Conservation (phyloP, 2,329 filamentous ascomycete species). For the Akanthomyces lecanii region DNA sequence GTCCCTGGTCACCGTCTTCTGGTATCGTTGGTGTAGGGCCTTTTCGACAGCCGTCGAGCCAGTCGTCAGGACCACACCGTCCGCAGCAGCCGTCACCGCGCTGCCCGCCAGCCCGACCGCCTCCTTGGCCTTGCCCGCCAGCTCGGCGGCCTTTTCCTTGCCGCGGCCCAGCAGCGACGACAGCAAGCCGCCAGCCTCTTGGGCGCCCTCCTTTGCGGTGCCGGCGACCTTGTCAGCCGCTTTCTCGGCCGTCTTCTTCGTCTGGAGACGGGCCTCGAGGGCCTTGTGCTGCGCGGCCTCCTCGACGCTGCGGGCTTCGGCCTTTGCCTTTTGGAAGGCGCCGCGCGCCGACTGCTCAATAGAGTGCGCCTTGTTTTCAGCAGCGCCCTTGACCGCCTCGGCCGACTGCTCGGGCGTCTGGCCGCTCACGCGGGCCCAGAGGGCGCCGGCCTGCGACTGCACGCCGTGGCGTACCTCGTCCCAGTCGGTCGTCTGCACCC, state of each 20-base stretch:
- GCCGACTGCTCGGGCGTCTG: slow-evolving; percentile 23
- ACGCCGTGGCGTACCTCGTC: slow-evolving; percentile 54
- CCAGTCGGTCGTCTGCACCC: slow-evolving; percentile 65
- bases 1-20: slow-evolving; percentile 36
- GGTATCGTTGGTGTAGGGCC: slow-evolving; percentile 50
- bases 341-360: slow-evolving; percentile 34
- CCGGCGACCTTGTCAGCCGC: slow-evolving; percentile 24
- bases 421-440: slow-evolving; percentile 41
- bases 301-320: slow-evolving; percentile 26
- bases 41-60: slow-evolving; percentile 40
- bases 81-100: slow-evolving; percentile 27
- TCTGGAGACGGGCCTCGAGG: slow-evolving; percentile 25
- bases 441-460: slow-evolving; percentile 44
- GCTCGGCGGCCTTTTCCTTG: slow-evolving; percentile 38
- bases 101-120: slow-evolving; percentile 34
- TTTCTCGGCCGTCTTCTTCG: slow-evolving; percentile 23
- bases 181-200: slow-evolving; percentile 35
- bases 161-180: slow-evolving; percentile 38
- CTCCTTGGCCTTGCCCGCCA: slow-evolving; percentile 33
- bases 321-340: slow-evolving; percentile 30
- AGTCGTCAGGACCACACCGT: slow-evolving; percentile 24
- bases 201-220: slow-evolving; percentile 28
- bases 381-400: slow-evolving; percentile 29
- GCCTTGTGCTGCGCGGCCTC: slow-evolving; percentile 26
- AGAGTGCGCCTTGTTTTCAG: slow-evolving; percentile 30